Base-by-base conservation (phyloP, 2,329 filamentous ascomycete species). In the Thermothelomyces thermophilus region DNA sequence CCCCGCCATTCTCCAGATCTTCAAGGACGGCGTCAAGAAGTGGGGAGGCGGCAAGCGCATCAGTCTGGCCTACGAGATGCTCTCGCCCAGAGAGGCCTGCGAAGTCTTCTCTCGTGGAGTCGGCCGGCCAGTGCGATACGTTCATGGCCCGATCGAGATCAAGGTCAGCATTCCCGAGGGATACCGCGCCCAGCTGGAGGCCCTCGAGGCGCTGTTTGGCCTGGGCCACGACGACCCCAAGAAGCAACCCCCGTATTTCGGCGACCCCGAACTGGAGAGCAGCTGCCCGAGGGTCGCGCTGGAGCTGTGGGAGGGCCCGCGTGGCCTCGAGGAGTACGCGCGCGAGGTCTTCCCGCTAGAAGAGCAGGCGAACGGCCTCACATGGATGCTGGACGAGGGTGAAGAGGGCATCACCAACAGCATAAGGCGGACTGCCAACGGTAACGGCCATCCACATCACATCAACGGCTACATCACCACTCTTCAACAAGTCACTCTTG, bases 341-440 rank as follows among this genome's bases (percentile, higher is more conserved):
- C 78, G 87, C 42, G 93, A 97, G 66, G 90, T 94, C 24, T 97
- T 97, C 62, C 88, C 89, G 0, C 77, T 96, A 11, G 93, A 98
- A 67, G 93, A 98, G 70, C 86, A 90, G 60, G 89, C 90, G 28
- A 97, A 97, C 65, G 91, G 91, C 5, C 71, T 93, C 63, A 88
- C 86, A 14, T 98, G 93, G 93, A 97, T 96, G 91, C 64, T 77
- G 37, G 75, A 78, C 4, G 75, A 76, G 10, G 74, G 74, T 34
- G 73, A 72, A 7, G 66, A 67, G 16, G 46, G 53, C 64, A 51
- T 41, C 19, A 45, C 37, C 11, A 46, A 42, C 64, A 63, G 55
- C 60, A 56, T 16, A 54, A 62, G 66, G 22, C 60, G 28, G 8
- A 64, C 33, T 16, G 56, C 54, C 3, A 54, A 56, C 30, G 41